Evolutionary conservation across 1,284 basidiomycete genomes (phyloP).

Genomic region (Kwoniella shivajii): DNA sequence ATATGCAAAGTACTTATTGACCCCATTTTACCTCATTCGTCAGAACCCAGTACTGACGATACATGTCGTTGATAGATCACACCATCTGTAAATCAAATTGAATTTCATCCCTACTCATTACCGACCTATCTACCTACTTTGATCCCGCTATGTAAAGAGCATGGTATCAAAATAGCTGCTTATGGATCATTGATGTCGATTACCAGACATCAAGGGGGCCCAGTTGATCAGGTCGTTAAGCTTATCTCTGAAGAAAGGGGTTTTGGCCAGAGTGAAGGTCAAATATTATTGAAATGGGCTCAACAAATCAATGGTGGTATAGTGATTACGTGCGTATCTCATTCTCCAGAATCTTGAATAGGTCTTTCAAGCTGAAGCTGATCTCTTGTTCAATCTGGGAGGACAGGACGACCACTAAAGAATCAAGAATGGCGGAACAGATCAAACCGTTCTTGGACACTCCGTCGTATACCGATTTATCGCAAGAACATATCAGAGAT

Average conservation of each 20-base stretch:
- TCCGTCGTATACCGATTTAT: constrained; percentile 1
- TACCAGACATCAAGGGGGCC: constrained; percentile 67
- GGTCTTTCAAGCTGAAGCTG: not conserved
- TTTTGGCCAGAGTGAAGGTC: constrained; percentile 25
- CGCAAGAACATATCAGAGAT: constrained; percentile 9
- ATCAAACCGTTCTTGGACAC: constrained; percentile 12
- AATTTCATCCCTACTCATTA: constrained; percentile 70
- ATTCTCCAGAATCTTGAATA: too few relatives aligned
- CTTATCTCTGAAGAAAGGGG: constrained; percentile 55
- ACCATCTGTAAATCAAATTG: constrained; percentile 74
- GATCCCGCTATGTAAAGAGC: constrained; percentile 61
- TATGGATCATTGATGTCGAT: constrained; percentile 68
- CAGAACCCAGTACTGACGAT: constrained; percentile 49
- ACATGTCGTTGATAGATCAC: constrained; percentile 53
- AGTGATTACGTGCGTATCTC: constrained; percentile 65
- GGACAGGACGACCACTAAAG: constrained; percentile 20
- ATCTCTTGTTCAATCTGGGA: not conserved
- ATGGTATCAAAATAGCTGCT: constrained; percentile 68
- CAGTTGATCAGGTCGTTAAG: constrained; percentile 61
- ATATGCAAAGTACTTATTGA: constrained; percentile 36
- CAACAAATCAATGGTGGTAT: constrained; percentile 33
- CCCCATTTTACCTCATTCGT: constrained; percentile 44
- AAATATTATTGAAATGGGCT: constrained; percentile 40
- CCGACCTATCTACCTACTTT: constrained; percentile 60
- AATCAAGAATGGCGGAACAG: constrained; percentile 21